Evolutionary conservation across 2,329 filamentous ascomycete species (phyloP).

Genomic region (Magnaporthales sp.): DNA sequence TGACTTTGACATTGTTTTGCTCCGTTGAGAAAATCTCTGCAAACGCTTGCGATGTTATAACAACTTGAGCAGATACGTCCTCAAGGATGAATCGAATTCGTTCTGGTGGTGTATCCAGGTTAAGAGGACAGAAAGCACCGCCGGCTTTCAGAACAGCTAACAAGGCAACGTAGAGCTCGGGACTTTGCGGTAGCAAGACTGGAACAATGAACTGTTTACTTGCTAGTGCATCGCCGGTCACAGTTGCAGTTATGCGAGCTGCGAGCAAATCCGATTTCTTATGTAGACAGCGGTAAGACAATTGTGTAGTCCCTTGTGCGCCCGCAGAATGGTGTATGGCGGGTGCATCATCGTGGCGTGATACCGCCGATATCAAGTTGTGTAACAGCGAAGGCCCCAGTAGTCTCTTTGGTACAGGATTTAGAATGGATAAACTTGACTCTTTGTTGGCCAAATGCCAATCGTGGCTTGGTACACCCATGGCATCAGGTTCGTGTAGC

Average conservation of each 20-base stretch:
- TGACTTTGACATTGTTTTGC: constrained; percentile 18
- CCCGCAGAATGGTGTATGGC: constrained; percentile 58
- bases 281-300: constrained; percentile 60
- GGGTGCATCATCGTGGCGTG: constrained; percentile 21
- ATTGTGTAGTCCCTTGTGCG: constrained; percentile 31
- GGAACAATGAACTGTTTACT: constrained; percentile 51
- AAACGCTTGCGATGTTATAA: constrained; percentile 53
- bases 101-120: constrained; percentile 67
- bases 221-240: neutral
- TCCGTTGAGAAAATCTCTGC: constrained; percentile 27
- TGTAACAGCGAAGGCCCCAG: constrained; percentile 38
- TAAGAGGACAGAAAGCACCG: constrained; percentile 77
- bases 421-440: constrained; percentile 33
- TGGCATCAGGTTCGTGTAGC: neutral
- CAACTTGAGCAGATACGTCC: constrained; percentile 63
- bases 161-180: constrained; percentile 69
- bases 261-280: constrained; percentile 47
- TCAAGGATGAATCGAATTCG: constrained; percentile 69
- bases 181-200: constrained; percentile 67
- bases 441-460: neutral
- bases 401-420: constrained; percentile 30
- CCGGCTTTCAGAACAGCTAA: constrained; percentile 74
- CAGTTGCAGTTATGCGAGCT: constrained; percentile 28
- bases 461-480: neutral
- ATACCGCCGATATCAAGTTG: constrained; percentile 46